These are phyloP conservation scores for Pisolithus microcarpus DNA, from an alignment of 768 basidiomycete genomes.

Conservation along the genomic window DNA sequence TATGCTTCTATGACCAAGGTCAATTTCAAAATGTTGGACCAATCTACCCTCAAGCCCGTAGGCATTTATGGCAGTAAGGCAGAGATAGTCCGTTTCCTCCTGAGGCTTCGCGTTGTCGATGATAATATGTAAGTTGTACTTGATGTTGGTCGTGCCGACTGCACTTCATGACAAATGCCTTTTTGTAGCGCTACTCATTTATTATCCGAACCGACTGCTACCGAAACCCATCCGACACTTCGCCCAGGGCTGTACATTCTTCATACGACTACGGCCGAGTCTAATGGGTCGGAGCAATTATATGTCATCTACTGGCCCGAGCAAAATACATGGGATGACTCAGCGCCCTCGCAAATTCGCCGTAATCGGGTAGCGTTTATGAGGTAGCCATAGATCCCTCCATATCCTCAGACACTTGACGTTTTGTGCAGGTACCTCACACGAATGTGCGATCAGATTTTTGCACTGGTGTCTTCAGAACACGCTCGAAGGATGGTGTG, in stretches of 20 bases:
- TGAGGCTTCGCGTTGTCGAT: constrained; percentile 30
- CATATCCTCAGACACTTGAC: background rate
- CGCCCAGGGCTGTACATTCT: constrained; percentile 45
- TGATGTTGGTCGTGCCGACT: background rate
- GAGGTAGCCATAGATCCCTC: constrained; percentile 33
- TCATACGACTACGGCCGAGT: constrained; percentile 3
- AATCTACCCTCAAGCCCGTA: constrained; percentile 38
- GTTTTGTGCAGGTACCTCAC: constrained; percentile 45
- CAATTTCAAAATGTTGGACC: constrained; percentile 48
- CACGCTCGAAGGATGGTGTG: constrained; percentile 42
- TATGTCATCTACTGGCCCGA: constrained; percentile 61
- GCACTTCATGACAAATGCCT: background rate
- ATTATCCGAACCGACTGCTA: background rate
- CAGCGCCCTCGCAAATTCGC: constrained; percentile 34
- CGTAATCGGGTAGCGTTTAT: constrained; percentile 57
- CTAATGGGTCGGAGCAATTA: constrained; percentile 18
- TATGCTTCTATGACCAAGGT: constrained; percentile 49
- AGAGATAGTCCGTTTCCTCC: constrained; percentile 42
- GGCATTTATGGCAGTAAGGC: constrained; percentile 53
- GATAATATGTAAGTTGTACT: constrained; percentile 31
- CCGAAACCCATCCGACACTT: constrained; percentile 20
- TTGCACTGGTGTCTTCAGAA: constrained; percentile 43
- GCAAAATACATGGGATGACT: constrained; percentile 50
- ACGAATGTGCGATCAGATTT: constrained; percentile 50
- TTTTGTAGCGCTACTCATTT: constrained; percentile 5